Percentiles rank a stretch among this genome's conserved stretches.
Conservation (phyloP, 2,329 filamentous ascomycete species). For the Bipolaris victoriae region DNA sequence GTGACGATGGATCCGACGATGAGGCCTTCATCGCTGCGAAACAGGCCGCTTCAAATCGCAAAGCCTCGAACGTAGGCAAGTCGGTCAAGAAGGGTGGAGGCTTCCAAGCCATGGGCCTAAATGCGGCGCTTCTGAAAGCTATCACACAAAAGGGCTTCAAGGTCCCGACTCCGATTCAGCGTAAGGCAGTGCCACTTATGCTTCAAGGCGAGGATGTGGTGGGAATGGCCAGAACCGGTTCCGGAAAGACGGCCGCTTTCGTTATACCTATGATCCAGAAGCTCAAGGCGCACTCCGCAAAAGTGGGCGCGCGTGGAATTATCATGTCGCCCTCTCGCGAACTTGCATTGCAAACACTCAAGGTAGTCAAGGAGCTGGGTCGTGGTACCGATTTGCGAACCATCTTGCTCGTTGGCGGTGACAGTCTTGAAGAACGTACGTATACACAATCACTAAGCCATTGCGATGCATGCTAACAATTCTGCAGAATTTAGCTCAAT, state of each 20-base stretch:
- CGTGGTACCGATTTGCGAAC: conserved; percentile 88
- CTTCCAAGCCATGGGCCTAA: conserved; percentile 94
- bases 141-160: conserved; percentile 94
- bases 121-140: conserved; percentile 81
- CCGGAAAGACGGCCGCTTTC: conserved; percentile 97
- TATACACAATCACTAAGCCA: not conserved
- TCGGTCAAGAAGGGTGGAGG: conserved; percentile 94
- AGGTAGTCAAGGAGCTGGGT: conserved; percentile 94
- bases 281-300: conserved; percentile 83
- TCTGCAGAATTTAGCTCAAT: conserved; percentile 76
- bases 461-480: conserved; percentile 6
- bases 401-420: conserved; percentile 91
- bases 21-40: conserved; percentile 89
- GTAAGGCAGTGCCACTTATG: conserved; percentile 92
- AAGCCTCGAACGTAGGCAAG: conserved; percentile 77
- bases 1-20: conserved; percentile 68
- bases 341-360: conserved; percentile 90
- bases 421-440: conserved; percentile 83
- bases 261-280: conserved; percentile 98
- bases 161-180: conserved; percentile 95
- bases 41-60: conserved; percentile 87
- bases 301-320: conserved; percentile 83
- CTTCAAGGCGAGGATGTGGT: conserved; percentile 94
- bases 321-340: conserved; percentile 93
- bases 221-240: conserved; percentile 98